Evolutionary conservation across 371 early-diverging fungal genomes (phyloP).

Genomic region (Mucor piriformis): DNA sequence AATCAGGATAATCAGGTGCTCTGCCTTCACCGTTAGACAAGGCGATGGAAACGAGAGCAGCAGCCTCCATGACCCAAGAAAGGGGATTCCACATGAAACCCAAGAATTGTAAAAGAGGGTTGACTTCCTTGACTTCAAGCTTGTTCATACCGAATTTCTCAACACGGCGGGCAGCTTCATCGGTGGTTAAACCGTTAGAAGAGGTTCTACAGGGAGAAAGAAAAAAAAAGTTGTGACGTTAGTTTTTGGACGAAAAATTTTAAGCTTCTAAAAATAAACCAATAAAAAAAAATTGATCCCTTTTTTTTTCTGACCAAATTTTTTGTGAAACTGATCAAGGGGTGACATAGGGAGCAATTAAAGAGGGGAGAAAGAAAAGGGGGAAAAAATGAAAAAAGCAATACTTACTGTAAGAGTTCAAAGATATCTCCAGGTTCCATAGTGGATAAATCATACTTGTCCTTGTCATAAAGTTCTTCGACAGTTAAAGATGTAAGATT

Average conservation of each 20-base stretch:
- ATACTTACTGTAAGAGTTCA: conserved; percentile 65
- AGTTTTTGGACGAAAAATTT: conserved; percentile 6
- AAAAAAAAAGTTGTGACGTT: conserved; percentile 19
- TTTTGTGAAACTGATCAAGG: conserved; percentile 11
- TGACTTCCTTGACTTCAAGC: conserved; percentile 76
- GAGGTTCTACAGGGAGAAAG: conserved; percentile 47
- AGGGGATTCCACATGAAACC: conserved; percentile 87
- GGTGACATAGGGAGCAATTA: neutral
- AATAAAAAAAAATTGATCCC: neutral
- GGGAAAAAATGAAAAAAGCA: conserved; percentile 10
- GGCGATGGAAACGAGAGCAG: conserved; percentile 74
- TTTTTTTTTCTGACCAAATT: neutral
- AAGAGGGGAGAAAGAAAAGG: conserved; percentile 9
- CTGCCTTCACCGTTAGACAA: conserved; percentile 69
- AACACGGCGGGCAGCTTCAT: conserved; percentile 68
- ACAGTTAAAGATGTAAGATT: conserved; percentile 64
- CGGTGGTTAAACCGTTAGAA: conserved; percentile 62
- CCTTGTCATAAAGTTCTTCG: conserved; percentile 80
- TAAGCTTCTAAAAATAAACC: neutral
- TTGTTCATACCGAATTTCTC: conserved; percentile 72
- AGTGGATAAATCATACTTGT: conserved; percentile 78
- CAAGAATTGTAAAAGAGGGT: conserved; percentile 84
- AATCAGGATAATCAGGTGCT: conserved; percentile 84
- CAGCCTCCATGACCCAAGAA: conserved; percentile 83
- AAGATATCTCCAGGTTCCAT: conserved; percentile 78